Evolutionary conservation across 208 protist genomes (phyloP).

Genomic region (Endotrypanum monterogeii): DNA sequence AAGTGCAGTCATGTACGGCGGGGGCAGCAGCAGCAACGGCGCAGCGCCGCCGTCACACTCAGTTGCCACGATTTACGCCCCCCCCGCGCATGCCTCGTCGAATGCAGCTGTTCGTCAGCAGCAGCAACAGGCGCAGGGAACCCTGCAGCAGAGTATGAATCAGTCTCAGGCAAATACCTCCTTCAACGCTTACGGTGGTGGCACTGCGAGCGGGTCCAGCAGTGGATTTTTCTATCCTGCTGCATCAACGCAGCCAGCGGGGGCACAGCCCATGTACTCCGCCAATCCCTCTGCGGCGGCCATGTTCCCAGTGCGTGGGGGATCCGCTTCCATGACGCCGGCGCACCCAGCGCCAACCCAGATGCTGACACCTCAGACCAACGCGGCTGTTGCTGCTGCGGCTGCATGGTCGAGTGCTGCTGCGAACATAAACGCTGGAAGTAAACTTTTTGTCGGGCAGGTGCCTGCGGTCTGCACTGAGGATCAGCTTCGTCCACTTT

Average conservation of each 20-base stretch:
- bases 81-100: constrained; percentile 9
- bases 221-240: constrained; percentile 25
- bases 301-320: constrained; percentile 24
- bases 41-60: neutral
- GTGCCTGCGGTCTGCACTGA: constrained; percentile 86
- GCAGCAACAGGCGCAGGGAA: constrained; percentile 11
- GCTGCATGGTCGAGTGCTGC: constrained; percentile 24
- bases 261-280: constrained; percentile 29
- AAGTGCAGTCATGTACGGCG: constrained; percentile 23
- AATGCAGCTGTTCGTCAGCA: constrained; percentile 7
- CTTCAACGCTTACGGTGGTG: constrained; percentile 16
- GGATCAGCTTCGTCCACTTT: constrained; percentile 75
- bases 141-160: constrained; percentile 15
- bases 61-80: constrained; percentile 25
- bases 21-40: constrained; percentile 16
- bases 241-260: neutral
- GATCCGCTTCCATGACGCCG: constrained; percentile 17
- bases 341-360: constrained; percentile 6
- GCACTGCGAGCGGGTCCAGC: constrained; percentile 1
- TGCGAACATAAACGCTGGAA: constrained; percentile 54
- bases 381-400: constrained; percentile 8
- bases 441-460: constrained; percentile 89
- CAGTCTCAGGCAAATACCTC: constrained; percentile 9
- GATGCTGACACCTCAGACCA: constrained; percentile 15
- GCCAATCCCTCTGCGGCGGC: constrained; percentile 17